Conservation (phyloP, 75 land plant species). For the Picea sitchensis region DNA sequence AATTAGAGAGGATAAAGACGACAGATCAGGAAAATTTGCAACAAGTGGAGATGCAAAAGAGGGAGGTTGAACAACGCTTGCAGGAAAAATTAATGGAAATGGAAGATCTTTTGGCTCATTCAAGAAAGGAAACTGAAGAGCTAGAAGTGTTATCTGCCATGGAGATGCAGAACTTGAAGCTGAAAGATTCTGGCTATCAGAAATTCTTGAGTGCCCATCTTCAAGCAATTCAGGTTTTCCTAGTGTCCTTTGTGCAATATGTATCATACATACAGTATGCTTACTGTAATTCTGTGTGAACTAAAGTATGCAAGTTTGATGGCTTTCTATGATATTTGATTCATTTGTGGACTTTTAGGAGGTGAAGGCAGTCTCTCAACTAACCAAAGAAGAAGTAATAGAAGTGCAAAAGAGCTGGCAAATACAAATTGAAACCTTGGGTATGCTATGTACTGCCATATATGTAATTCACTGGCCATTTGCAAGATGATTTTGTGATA, state of each 20-base stretch:
- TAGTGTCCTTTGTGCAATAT: background rate
- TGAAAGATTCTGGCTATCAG: slow-evolving; percentile 37
- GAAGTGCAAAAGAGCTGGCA: slow-evolving; percentile 33
- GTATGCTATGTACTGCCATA: slow-evolving; percentile 23
- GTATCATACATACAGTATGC: background rate
- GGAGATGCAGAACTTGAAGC: slow-evolving; percentile 34
- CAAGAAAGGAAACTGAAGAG: slow-evolving; percentile 52
- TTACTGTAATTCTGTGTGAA: background rate
- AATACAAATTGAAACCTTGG: slow-evolving; percentile 49
- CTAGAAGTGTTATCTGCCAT: slow-evolving; percentile 48
- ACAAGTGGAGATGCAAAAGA: slow-evolving; percentile 39
- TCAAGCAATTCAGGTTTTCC: slow-evolving; percentile 45
- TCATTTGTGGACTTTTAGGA: slow-evolving; percentile 25
- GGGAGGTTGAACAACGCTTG: slow-evolving; percentile 31
- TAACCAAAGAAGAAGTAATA: slow-evolving; percentile 46
- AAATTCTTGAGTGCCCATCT: slow-evolving; percentile 35
- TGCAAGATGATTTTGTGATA: background rate
- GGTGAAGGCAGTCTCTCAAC: slow-evolving; percentile 26
- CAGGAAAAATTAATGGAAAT: slow-evolving; percentile 41
- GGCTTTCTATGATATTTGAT: background rate
- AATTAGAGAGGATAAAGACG: slow-evolving; percentile 41
- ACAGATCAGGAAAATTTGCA: slow-evolving; percentile 35
- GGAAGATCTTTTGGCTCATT: slow-evolving; percentile 45
- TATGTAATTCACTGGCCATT: background rate
- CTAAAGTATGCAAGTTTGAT: background rate